These are phyloP conservation scores for Melanomma pulvis-pyrius DNA, from an alignment of 495 filamentous ascomycete species.

Conservation along the genomic window DNA sequence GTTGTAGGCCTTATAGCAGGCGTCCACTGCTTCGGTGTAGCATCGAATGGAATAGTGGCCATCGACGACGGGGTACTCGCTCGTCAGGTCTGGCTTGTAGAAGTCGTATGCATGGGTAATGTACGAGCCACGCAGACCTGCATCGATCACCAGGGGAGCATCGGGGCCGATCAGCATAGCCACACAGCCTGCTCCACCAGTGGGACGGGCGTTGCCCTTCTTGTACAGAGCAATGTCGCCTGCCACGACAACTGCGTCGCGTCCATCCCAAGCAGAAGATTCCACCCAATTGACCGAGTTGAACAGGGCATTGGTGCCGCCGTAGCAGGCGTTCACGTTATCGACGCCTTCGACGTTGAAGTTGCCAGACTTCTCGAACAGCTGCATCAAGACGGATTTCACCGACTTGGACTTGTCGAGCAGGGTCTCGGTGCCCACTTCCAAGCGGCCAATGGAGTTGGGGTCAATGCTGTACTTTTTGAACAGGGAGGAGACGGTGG, in stretches of 20 bases:
- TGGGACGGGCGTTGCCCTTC: conserved; percentile 92
- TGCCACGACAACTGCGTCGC: conserved; percentile 88
- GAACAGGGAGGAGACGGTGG: conserved; percentile 82
- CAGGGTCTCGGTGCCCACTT: conserved; percentile 97
- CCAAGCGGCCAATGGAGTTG: conserved; percentile 85
- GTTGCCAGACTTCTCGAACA: conserved; percentile 81
- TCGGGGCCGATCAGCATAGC: conserved; percentile 94
- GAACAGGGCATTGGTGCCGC: conserved; percentile 96
- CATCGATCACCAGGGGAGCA: conserved; percentile 87
- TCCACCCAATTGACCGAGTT: conserved; percentile 98
- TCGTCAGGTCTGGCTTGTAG: conserved; percentile 97
- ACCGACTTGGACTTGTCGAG: conserved; percentile 99
- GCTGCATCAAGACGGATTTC: conserved; percentile 99
- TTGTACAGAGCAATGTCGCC: conserved; percentile 98
- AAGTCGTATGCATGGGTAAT: conserved; percentile 97
- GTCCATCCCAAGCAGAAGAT: conserved; percentile 96
- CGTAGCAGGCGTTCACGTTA: conserved; percentile 97
- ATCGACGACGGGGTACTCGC: conserved; percentile 96
- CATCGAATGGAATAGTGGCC: conserved; percentile 93
- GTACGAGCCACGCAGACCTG: conserved; percentile 89
- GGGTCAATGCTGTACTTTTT: conserved; percentile 93
- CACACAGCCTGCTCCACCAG: conserved; percentile 91
- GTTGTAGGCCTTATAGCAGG: conserved; percentile 93
- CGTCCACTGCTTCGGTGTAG: conserved; percentile 94
- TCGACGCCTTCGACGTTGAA: conserved; percentile 97